Base-by-base conservation (phyloP, 192 early-diverging fungal genomes). In the Entomortierella parvispora region DNA sequence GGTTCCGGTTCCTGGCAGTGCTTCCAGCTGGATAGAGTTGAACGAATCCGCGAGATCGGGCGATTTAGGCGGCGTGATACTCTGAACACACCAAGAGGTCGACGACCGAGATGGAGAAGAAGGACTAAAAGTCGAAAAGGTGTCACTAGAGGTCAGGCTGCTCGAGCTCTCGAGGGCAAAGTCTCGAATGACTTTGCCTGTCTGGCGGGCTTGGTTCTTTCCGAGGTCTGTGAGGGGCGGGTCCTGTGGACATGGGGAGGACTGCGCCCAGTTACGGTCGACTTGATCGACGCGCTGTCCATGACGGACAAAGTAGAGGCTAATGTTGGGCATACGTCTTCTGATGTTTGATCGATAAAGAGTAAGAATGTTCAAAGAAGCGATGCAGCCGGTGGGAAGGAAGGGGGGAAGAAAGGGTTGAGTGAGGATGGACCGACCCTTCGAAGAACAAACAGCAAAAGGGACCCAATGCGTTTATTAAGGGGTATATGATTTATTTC, bases 271-370 rank as follows among this genome's bases (percentile, higher is more conserved):
- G 43, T 50, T 34, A 10, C 62, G 46, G n/a, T 82, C 65, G 37
- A 82, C 64, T 14, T 77, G 69, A 37, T 82, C 80, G 57, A 82
- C 58, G 25, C 80, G 57, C 32, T 82, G 64, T 7, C 80, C 80
- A 60, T 82, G 80, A 32, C 80, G 57, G 18, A 78, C 67, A 25
- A 82, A 70, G 28, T 78, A 82, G 18, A 82, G 64, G 9, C 51
- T 71, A 29, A 82, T 68, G 12, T 48, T 67, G 26, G 60, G 52
- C 74, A 77, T 76, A 9, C 28, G 47, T 15, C n/a, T 23, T 23
- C 47, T 4, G 18, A 15, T 49, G 47, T 15, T 6, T 49, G 47
- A 18, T 14, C 9, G n/a, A 22, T 12, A 49, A 49, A 10, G 8
- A 31, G 54, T 33, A 18, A 31, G 7, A 56, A 37, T 20, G n/a